Conservation (phyloP, 345 rosid species). For the Arabidopsis arenosa region DNA sequence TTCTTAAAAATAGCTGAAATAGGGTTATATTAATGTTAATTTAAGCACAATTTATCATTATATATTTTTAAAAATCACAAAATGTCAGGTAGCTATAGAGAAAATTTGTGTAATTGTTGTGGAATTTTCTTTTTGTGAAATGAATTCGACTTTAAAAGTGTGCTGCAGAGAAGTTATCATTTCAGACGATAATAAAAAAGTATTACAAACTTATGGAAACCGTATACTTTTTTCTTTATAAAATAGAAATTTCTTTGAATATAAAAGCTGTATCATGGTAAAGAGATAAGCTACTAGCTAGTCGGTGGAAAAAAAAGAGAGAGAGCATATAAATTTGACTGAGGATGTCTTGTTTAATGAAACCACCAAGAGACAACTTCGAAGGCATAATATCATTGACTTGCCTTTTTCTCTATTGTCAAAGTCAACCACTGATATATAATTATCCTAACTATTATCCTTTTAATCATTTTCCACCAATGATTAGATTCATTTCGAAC, state of each 20-base stretch:
- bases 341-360: conserved; percentile 35
- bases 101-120: too few relatives aligned
- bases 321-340: background rate
- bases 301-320: conserved; percentile 1
- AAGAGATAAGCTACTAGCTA: background rate
- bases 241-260: too few relatives aligned
- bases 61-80: too few relatives aligned
- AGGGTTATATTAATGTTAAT: too few relatives aligned
- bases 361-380: conserved; percentile 27
- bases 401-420: background rate
- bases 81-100: too few relatives aligned
- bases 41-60: too few relatives aligned
- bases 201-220: background rate
- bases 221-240: background rate
- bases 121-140: background rate
- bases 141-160: background rate
- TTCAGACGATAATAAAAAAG: background rate
- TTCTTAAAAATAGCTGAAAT: too few relatives aligned
- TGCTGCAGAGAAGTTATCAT: background rate
- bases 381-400: conserved; percentile 32
- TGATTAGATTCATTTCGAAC: conserved; percentile 31
- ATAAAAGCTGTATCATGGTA: background rate
- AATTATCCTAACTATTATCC: background rate
- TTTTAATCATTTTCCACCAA: conserved; percentile 29
- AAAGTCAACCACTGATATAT: conserved; percentile 29